phyloP scores from a whole-genome alignment of 768 basidiomycete species.

The Phaeolepiota aurea region DNA sequence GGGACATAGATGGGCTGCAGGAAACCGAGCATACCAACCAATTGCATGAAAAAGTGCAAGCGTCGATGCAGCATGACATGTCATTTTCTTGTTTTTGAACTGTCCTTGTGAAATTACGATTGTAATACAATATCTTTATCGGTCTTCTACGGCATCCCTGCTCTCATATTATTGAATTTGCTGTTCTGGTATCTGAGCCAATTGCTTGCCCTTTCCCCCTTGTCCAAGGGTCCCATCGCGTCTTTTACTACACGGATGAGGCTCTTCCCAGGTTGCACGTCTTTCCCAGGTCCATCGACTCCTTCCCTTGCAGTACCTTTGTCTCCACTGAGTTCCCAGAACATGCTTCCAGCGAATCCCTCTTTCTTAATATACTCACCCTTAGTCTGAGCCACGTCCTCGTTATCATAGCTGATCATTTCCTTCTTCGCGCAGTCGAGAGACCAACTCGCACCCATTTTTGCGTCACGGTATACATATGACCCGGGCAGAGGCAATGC shows the following conservation, averaged over 20 bases:
- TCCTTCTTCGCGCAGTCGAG: slow-evolving; percentile 71
- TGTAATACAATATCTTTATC: no score
- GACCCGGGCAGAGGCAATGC: slow-evolving; percentile 74
- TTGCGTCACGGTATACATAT: slow-evolving; percentile 55
- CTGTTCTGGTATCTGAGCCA: slow-evolving; percentile 76
- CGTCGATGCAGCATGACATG: no score
- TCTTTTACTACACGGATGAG: slow-evolving; percentile 70
- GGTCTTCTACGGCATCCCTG: slow-evolving; percentile 47
- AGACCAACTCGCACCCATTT: slow-evolving; percentile 70
- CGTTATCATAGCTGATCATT: slow-evolving; percentile 78
- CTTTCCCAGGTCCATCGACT: slow-evolving; percentile 77
- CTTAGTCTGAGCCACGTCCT: slow-evolving; percentile 61
- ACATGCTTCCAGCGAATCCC: slow-evolving; percentile 87
- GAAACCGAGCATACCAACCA: slow-evolving; percentile 55
- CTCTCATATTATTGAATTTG: slow-evolving; percentile 72
- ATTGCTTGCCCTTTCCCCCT: slow-evolving; percentile 38
- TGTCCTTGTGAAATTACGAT: no score
- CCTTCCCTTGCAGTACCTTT: slow-evolving; percentile 59
- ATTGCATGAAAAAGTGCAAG: slow-evolving; percentile 23
- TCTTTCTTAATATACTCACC: slow-evolving; percentile 73
- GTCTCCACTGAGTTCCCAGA: slow-evolving; percentile 89
- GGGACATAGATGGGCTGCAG: slow-evolving; percentile 70
- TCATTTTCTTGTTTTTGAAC: no score
- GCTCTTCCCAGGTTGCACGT: slow-evolving; percentile 58
- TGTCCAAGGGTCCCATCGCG: slow-evolving; percentile 69